Percentiles rank a stretch among this genome's conserved stretches.
Evolutionary conservation across 441 rosid species (phyloP).

Genomic region (Corymbia citriodora): DNA sequence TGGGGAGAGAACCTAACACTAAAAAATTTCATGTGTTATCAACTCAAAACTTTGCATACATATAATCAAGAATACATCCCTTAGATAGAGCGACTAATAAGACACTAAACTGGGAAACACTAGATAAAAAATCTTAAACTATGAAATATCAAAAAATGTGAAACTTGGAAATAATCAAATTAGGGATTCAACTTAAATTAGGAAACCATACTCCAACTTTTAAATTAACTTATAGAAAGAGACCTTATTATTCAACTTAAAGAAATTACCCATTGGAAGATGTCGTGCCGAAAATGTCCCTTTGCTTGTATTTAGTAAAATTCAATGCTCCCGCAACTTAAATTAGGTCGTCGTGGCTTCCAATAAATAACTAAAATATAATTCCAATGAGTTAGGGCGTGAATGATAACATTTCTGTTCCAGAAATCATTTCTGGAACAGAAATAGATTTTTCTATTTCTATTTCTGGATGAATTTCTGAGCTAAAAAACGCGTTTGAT

Average conservation of each 20-base stretch:
- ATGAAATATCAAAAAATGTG: not conserved
- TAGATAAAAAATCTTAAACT: not conserved
- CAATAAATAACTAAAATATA: not conserved
- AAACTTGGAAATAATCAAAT: not conserved
- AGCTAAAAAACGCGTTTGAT: too few relatives aligned
- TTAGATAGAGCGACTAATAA: not conserved
- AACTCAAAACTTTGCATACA: not conserved
- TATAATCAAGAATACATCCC: not conserved
- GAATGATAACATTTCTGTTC: too few relatives aligned
- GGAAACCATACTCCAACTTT: not conserved
- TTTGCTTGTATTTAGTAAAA: not conserved
- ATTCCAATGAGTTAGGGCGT: too few relatives aligned
- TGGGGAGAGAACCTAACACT: too few relatives aligned
- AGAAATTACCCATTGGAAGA: rapidly evolving
- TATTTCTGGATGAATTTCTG: too few relatives aligned
- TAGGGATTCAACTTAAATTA: not conserved
- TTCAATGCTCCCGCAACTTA: not conserved
- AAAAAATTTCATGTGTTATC: not conserved
- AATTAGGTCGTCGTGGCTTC: not conserved
- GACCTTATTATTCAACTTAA: not conserved
- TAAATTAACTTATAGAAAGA: not conserved
- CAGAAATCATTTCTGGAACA: too few relatives aligned
- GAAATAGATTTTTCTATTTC: too few relatives aligned
- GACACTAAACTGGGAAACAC: not conserved
- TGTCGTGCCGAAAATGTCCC: not conserved